phyloP scores from a whole-genome alignment of 2,329 filamentous ascomycete species.

The Aspergillus proliferans region DNA sequence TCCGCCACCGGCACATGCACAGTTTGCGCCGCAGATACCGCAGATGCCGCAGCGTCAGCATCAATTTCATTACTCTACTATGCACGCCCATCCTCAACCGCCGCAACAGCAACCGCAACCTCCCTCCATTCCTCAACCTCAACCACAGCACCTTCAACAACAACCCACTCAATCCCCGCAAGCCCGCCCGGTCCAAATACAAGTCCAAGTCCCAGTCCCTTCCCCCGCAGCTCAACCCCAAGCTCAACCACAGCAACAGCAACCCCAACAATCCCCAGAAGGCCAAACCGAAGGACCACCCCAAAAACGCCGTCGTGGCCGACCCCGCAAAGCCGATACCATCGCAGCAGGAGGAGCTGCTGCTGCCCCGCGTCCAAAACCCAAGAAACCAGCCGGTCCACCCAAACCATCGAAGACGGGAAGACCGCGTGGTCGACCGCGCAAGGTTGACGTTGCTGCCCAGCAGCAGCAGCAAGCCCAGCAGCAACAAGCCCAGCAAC shows the following conservation, averaged over 20 bases:
- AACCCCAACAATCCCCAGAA: neutral
- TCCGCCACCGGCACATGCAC: no score
- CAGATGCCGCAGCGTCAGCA: no score
- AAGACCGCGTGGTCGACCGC: constrained; percentile 28
- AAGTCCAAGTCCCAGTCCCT: constrained; percentile 1
- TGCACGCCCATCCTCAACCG: neutral
- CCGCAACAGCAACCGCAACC: neutral
- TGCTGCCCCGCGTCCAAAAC: constrained; percentile 11
- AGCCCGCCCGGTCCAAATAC: neutral
- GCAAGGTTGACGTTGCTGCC: constrained; percentile 12
- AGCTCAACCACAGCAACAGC: constrained; percentile 12
- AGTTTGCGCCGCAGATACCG: no score
- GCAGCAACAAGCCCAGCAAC: constrained; percentile 4
- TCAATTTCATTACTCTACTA: no score
- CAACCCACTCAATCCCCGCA: neutral
- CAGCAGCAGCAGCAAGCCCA: neutral
- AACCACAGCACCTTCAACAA: neutral
- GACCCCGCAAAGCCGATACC: constrained; percentile 18
- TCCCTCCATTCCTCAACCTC: neutral
- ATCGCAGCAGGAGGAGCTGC: neutral
- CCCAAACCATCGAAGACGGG: constrained; percentile 14
- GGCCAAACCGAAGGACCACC: constrained; percentile 3
- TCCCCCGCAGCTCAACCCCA: constrained; percentile 6
- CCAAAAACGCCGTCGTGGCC: constrained; percentile 18
- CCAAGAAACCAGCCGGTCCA: constrained; percentile 15